Evolutionary conservation across 169 alveolate genomes (phyloP), one percentile per base, ranked within the genome.

Genomic region (Amoebophrya sp.): DNA sequence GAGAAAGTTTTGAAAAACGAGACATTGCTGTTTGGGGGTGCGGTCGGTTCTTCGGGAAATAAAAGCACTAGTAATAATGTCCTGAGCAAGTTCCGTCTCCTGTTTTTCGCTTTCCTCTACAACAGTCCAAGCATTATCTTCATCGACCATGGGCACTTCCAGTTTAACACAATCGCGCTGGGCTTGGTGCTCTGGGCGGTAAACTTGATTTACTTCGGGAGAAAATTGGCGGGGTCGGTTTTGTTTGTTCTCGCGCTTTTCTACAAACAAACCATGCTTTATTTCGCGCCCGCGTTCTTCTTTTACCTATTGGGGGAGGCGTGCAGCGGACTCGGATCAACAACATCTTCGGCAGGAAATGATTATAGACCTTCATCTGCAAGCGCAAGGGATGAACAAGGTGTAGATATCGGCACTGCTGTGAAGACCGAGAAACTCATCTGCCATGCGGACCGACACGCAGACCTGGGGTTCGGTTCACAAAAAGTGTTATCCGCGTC

Each of bases 141-240:
- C 41, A 95, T 96, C 18, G 99, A 97, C 93, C 98, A 97, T 92
- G 97, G 98, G 0, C 99, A 97, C 94, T 97, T 96, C 94, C 96
- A 97, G 92, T 96, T 94, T 93, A 97, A 96, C 93, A 93, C 95
- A 55, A 95, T 96, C 23, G 95, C 97, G 96, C 96, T 96, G 92
- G 99, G 98, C n/a, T 94, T 96, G 40, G 94, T 95, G 0, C 93
- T 97, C 29, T 94, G 96, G 94, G 95, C 98, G 29, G 92, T 96
- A n/a, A 94, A 66, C 83, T 18, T 2, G 32, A 1, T 66, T 2
- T 66, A 66, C 83, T 66, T 7, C 83, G 39, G 32, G 29, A 7
- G 83, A n/a, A 2, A 25, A 25, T 66, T 7, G 32, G 35, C 32
- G 35, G 83, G 39, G 29, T 66, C 83, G 83, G 83, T n/a, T 25